Base-by-base conservation (phyloP, 1,284 basidiomycete species). In the Moesziomyces globuligerus region DNA sequence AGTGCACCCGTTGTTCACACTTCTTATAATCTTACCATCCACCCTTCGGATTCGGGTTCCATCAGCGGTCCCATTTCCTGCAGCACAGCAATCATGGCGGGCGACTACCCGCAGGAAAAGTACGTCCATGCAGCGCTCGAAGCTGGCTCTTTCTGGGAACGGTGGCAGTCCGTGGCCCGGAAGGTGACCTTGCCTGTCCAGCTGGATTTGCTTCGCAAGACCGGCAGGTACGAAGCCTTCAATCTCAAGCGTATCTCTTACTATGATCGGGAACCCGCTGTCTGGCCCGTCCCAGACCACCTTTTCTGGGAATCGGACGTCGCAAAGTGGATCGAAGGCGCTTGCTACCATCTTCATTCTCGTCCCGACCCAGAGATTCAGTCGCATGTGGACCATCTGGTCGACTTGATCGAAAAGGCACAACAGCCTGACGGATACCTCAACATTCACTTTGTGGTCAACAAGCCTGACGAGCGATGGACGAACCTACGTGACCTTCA, bases 251-350 rank as follows among this genome's bases (percentile, higher is more conserved):
- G 39, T 6, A 57, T 65, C 39, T 29, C 34, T 1, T 57, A 65
- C 46, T 57, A 57, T n/a, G 53, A 52, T 18, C 28, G 26, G 9
- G 24, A 23, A 17, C 44, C 44, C 4, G 20, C 48, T 15, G 47
- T 65, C 23, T 65, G 61, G 61, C 60, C 60, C 8, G 60, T 64
- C 5, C 60, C 60, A 8, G 53, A 64, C 29, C 48, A 50, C 11
- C 53, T 64, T 25, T 64, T 64, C 32, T 64, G 60, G 60, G 60
- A 64, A n/a, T 64, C 60, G 3, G 60, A 64, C 18, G 48, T 56
- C 5, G 61, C 54, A 11, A 65, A 57, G 25, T 57, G 53, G 54
- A 40, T 65, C 40, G 54, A 65, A 40, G 61, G 54, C 13, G 49
- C 41, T 24, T 57, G 54, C 48, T 65, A 65, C 23, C 48, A 52